These are phyloP conservation scores for Epicoccum nigrum DNA, from an alignment of 2,329 filamentous ascomycete species.

Conservation along the genomic window DNA sequence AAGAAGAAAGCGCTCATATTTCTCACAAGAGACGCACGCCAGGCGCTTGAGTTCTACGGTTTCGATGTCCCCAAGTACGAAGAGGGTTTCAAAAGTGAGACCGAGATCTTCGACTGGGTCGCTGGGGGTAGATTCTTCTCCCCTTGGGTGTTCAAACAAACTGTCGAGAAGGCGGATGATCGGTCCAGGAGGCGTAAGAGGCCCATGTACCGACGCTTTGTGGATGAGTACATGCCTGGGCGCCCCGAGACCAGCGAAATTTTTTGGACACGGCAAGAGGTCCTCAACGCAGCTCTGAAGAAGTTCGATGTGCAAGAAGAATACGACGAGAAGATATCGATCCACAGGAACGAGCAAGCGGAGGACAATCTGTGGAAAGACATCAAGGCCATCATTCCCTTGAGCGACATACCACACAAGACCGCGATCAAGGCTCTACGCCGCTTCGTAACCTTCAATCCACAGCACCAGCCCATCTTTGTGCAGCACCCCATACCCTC, in stretches of 20 bases:
- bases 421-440: conserved; percentile 37
- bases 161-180: conserved; percentile 57
- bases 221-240: conserved; percentile 66
- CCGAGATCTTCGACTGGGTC: conserved; percentile 68
- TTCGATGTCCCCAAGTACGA: conserved; percentile 60
- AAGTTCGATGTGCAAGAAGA: conserved; percentile 56
- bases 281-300: conserved; percentile 61
- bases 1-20: conserved; percentile 64
- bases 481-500: no score
- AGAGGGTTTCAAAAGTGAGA: conserved; percentile 59
- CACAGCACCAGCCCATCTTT: conserved; percentile 18
- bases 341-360: conserved; percentile 47
- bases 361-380: conserved; percentile 52
- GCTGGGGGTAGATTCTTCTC: conserved; percentile 65
- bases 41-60: conserved; percentile 68
- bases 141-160: conserved; percentile 43
- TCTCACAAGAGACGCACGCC: conserved; percentile 62
- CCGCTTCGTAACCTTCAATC: conserved; percentile 43
- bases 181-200: conserved; percentile 62
- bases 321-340: conserved; percentile 53
- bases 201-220: conserved; percentile 64
- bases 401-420: conserved; percentile 32
- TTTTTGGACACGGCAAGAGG: conserved; percentile 48
- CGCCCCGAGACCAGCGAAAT: conserved; percentile 48
- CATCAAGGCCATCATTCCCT: conserved; percentile 50